Percentiles rank a stretch among this genome's conserved stretches.
These are phyloP conservation scores for Eutrema heterophyllum DNA, from an alignment of 345 rosid genomes.

Conservation along the genomic window DNA sequence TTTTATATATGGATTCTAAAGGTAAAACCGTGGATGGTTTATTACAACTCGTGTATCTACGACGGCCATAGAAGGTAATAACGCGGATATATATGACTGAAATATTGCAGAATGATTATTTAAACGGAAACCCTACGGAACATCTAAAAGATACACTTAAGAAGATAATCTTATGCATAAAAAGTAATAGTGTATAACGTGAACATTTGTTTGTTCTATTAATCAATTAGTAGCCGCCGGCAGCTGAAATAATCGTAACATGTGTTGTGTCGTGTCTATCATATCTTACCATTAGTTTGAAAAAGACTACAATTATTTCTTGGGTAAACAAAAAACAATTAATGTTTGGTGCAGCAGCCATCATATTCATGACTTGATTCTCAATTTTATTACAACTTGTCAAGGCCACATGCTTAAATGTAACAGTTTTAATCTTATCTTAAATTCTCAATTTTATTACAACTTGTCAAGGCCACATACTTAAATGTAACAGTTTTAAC, in stretches of 20 bases:
- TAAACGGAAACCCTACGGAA: no score
- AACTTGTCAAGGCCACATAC: not conserved
- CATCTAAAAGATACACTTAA: not conserved
- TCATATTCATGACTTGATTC: not conserved
- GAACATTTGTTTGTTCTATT: conserved; percentile 6
- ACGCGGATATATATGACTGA: no score
- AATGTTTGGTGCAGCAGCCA: conserved; percentile 6
- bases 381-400: not conserved
- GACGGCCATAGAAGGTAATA: no score
- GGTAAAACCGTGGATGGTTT: no score
- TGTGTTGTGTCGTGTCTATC: conserved; percentile 1
- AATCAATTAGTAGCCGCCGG: conserved; percentile 13
- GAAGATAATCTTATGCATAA: not conserved
- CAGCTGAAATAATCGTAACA: not conserved
- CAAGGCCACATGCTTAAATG: not conserved
- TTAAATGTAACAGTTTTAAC: not conserved
- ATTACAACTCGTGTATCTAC: no score
- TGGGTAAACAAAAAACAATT: not conserved
- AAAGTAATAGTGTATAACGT: conserved; percentile 5
- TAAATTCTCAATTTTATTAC: not conserved
- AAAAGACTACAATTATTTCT: not conserved
- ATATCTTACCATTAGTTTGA: conserved; percentile 1
- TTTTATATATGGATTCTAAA: no score
- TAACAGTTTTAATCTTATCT: not conserved
- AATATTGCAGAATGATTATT: no score